Evolutionary conservation across 1,284 basidiomycete genomes (phyloP).

Genomic region (Marasmius tenuissimus): DNA sequence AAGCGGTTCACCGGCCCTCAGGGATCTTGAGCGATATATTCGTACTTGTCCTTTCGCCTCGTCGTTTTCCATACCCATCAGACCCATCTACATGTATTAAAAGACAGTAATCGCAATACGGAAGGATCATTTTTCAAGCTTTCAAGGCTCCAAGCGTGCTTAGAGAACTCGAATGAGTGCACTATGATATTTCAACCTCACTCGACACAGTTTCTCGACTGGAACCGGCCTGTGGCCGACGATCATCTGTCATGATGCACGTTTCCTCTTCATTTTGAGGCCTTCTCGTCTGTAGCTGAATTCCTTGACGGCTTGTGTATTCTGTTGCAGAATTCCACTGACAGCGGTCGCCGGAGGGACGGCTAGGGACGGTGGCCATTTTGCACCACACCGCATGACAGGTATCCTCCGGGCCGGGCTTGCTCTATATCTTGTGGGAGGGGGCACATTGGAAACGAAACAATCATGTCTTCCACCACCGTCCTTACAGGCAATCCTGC

Average conservation of each 20-base stretch:
- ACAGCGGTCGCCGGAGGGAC: too few relatives aligned
- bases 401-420: background rate
- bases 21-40: background rate
- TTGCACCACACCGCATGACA: background rate
- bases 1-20: conserved; percentile 63
- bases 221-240: too few relatives aligned
- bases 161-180: too few relatives aligned
- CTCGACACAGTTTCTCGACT: too few relatives aligned
- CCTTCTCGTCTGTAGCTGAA: too few relatives aligned
- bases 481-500: conserved; percentile 36
- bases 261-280: too few relatives aligned
- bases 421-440: background rate
- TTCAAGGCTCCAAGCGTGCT: background rate
- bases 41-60: background rate
- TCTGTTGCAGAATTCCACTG: too few relatives aligned
- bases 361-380: background rate
- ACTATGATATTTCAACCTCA: too few relatives aligned
- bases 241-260: too few relatives aligned
- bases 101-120: background rate
- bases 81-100: background rate
- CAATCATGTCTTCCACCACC: background rate
- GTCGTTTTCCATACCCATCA: background rate
- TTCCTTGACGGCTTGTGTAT: too few relatives aligned
- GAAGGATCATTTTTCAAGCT: background rate
- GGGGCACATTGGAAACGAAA: background rate